Percentiles rank a stretch among this genome's conserved stretches.
Evolutionary conservation across 805 yeast species (phyloP).

Genomic region (Saccharomycopsis javanensis): DNA sequence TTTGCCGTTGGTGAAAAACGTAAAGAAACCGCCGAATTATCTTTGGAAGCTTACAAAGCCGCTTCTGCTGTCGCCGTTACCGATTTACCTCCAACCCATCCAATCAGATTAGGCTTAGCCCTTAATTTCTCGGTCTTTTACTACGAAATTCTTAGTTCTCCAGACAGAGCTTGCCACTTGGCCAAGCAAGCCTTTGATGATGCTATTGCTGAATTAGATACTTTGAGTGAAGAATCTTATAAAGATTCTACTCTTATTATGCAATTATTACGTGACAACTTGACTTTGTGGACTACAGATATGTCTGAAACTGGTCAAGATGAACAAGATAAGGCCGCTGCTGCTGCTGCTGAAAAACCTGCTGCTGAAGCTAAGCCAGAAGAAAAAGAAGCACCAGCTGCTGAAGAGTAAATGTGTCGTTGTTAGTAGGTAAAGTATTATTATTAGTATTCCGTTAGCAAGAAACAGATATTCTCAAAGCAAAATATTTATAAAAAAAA

Average conservation of each 20-base stretch:
- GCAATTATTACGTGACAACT: conserved; percentile 97
- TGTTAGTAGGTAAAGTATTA: not conserved
- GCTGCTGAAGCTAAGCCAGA: conserved; percentile 22
- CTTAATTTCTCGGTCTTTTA: conserved; percentile 96
- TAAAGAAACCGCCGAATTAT: conserved; percentile 83
- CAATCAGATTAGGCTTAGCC: conserved; percentile 96
- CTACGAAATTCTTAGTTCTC: conserved; percentile 96
- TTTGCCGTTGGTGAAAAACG: conserved; percentile 87
- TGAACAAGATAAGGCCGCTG: conserved; percentile 28
- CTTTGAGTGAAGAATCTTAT: conserved; percentile 95
- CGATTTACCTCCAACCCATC: conserved; percentile 97
- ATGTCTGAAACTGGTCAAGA: conserved; percentile 75
- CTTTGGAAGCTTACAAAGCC: conserved; percentile 88
- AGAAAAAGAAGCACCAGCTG: conserved; percentile 15
- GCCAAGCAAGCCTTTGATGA: conserved; percentile 99
- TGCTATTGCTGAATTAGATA: conserved; percentile 97
- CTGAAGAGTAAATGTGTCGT: conserved; percentile 7
- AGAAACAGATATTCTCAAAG: not conserved
- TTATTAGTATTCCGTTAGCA: not conserved
- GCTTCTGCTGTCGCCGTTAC: conserved; percentile 97
- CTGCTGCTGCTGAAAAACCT: conserved; percentile 26
- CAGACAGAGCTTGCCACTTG: conserved; percentile 97
- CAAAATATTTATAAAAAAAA: not conserved
- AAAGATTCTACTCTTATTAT: conserved; percentile 96
- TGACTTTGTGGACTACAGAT: conserved; percentile 96